phyloP scores from a whole-genome alignment of 345 rosid species.

The Sapria himalayana region DNA sequence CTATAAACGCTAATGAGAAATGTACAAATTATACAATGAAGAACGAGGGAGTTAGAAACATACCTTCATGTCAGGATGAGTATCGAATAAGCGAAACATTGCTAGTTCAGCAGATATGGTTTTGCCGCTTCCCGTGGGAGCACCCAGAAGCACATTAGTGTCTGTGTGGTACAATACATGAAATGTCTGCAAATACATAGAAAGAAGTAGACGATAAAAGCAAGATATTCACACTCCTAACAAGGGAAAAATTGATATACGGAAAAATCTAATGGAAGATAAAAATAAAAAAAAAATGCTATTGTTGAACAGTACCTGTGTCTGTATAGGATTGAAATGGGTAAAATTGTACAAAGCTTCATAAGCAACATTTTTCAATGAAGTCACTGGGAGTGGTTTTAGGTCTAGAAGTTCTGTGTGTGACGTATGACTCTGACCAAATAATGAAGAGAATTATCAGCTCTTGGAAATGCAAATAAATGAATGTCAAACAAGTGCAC shows the following conservation, averaged over 20 bases:
- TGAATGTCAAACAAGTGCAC: no score
- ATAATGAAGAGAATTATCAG: conserved; percentile 3
- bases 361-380: conserved; percentile 46
- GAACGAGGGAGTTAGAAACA: no score
- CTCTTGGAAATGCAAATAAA: conserved; percentile 1
- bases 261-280: conserved; percentile 6
- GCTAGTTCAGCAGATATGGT: conserved; percentile 98
- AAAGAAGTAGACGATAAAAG: conserved; percentile 6
- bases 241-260: no score
- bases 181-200: conserved; percentile 40
- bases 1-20: no score
- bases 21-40: no score
- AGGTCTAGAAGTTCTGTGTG: conserved; percentile 91
- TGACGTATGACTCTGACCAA: conserved; percentile 47
- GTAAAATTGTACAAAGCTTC: conserved; percentile 76
- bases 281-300: conserved; percentile 8
- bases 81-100: conserved; percentile 76
- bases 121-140: conserved; percentile 98
- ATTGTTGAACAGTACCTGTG: conserved; percentile 40
- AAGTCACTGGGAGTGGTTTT: conserved; percentile 82
- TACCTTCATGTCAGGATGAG: conserved; percentile 97
- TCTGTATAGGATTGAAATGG: conserved; percentile 95
- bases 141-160: conserved; percentile 80
- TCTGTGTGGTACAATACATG: conserved; percentile 85
- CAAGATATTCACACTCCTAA: no score